These are phyloP conservation scores for Umbelopsis sp. DNA, from an alignment of 371 early-diverging fungal genomes.

Conservation along the genomic window DNA sequence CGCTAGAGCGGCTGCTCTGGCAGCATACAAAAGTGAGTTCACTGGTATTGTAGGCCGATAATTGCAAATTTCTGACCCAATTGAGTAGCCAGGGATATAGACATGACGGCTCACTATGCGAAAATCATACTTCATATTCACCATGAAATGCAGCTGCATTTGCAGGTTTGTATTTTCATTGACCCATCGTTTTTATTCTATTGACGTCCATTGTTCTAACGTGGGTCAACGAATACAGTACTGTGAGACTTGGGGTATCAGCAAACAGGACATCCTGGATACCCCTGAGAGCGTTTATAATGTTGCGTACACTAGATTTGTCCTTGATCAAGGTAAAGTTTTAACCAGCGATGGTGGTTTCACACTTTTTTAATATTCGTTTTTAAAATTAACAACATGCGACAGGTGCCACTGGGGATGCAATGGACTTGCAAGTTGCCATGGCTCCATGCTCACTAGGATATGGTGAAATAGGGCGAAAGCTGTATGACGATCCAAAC, in stretches of 20 bases:
- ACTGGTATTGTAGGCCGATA: conserved; percentile 27
- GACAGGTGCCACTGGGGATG: conserved; percentile 67
- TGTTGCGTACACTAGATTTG: conserved; percentile 83
- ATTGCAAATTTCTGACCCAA: not conserved
- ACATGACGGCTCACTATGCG: conserved; percentile 45
- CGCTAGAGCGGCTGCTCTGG: conserved; percentile 77
- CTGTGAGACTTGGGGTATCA: conserved; percentile 75
- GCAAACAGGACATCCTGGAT: conserved; percentile 62
- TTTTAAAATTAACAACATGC: not conserved
- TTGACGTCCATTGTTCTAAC: not conserved
- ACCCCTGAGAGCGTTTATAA: conserved; percentile 75
- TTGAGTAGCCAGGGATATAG: conserved; percentile 37
- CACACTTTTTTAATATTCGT: too few relatives aligned
- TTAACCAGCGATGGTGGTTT: not conserved
- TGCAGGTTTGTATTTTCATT: conserved; percentile 46
- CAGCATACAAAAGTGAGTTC: conserved; percentile 71
- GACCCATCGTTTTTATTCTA: not conserved
- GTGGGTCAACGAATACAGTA: conserved; percentile 37
- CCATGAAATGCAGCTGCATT: conserved; percentile 68
- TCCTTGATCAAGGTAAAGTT: conserved; percentile 68
- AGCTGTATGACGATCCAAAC: conserved; percentile 63
- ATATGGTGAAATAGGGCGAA: conserved; percentile 79
- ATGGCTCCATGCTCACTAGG: conserved; percentile 84
- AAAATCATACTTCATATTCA: conserved; percentile 67
- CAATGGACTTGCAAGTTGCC: conserved; percentile 76